A percentile compares a stretch with the other conserved stretches of the same genome.
phyloP scores from a whole-genome alignment of 163 green algal species.

The Coccomyxa subellipsoidea region DNA sequence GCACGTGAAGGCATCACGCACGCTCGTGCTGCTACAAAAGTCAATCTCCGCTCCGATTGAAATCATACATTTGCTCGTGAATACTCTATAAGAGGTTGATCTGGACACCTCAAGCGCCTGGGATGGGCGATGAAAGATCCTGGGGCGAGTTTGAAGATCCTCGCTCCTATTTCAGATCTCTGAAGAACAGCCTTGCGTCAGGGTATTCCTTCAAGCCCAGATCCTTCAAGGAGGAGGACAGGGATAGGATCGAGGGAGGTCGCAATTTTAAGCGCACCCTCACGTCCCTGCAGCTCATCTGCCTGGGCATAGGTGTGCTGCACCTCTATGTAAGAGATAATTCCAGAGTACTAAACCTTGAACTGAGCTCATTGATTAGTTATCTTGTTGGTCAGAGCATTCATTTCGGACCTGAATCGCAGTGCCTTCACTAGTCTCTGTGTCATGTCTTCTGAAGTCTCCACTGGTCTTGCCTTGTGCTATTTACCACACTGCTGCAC shows the following conservation, averaged over 20 bases:
- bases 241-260: neutral
- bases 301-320: constrained; percentile 8
- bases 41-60: neutral
- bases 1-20: neutral
- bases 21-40: neutral
- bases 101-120: neutral
- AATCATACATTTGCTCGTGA: neutral
- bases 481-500: no score
- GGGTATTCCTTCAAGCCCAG: neutral
- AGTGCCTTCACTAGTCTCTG: no score
- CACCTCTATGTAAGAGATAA: neutral
- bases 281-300: constrained; percentile 11
- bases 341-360: no score
- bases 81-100: neutral
- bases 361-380: no score
- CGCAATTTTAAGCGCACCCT: neutral
- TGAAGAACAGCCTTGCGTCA: neutral
- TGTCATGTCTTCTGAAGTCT: no score
- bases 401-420: no score
- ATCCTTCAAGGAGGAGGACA: neutral
- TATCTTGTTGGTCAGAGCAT: no score
- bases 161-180: neutral
- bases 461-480: no score
- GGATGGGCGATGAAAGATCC: neutral
- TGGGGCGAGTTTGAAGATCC: neutral